These are phyloP conservation scores for Sindora glabra DNA, from an alignment of 306 rosid genomes.

Conservation along the genomic window DNA sequence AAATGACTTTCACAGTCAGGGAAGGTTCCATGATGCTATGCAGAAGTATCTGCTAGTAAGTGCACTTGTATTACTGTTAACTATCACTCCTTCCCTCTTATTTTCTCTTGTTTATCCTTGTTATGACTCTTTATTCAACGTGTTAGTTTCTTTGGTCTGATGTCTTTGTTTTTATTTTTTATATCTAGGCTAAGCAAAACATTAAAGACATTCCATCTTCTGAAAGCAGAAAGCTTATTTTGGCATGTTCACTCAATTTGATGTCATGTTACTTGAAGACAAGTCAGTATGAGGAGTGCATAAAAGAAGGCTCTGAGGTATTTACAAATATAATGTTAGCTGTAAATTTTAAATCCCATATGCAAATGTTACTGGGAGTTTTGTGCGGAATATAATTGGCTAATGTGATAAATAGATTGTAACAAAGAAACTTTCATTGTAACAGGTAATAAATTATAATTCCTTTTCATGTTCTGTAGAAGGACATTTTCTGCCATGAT, in stretches of 20 bases:
- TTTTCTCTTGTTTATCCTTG: not conserved
- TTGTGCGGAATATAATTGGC: not conserved
- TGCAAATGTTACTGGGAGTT: not conserved
- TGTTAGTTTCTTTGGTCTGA: not conserved
- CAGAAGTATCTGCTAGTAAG: conserved; percentile 77
- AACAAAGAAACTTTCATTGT: no score
- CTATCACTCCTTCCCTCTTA: not conserved
- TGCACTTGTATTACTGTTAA: conserved; percentile 7
- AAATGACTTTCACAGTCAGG: conserved; percentile 75
- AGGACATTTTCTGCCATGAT: no score
- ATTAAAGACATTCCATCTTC: conserved; percentile 55
- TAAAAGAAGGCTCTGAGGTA: conserved; percentile 94
- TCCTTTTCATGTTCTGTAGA: no score
- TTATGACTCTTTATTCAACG: not conserved
- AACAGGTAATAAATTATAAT: no score
- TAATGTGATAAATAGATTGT: no score
- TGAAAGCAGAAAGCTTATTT: conserved; percentile 56
- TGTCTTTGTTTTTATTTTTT: conserved; percentile 12
- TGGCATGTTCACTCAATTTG: conserved; percentile 93
- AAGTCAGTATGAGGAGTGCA: conserved; percentile 65
- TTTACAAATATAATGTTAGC: conserved; percentile 8
- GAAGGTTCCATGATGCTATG: conserved; percentile 64
- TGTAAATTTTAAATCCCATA: not conserved
- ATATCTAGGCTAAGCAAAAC: conserved; percentile 79
- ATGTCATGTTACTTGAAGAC: conserved; percentile 97